Evolutionary conservation across 2,329 filamentous ascomycete genomes (phyloP).

Genomic region (Gyromitra esculenta): DNA sequence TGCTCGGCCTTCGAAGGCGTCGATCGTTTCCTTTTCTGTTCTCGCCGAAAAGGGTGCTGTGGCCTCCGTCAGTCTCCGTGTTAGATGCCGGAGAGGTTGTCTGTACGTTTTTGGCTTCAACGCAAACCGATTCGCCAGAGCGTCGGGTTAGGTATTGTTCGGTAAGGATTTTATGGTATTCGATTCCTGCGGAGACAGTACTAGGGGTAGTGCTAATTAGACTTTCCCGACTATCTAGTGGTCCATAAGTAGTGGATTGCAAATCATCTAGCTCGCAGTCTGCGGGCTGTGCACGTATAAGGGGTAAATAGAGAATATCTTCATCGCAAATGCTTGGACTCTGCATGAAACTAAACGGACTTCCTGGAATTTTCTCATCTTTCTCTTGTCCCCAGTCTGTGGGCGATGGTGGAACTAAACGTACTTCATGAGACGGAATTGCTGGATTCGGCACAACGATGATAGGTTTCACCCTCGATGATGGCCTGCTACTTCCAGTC

Average conservation of each 20-base stretch:
- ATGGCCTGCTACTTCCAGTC: slow-evolving; percentile 13
- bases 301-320: slow-evolving; percentile 22
- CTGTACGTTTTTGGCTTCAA: background rate
- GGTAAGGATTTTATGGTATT: slow-evolving; percentile 17
- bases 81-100: background rate
- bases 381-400: background rate
- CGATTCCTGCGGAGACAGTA: slow-evolving; percentile 14
- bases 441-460: slow-evolving; percentile 24
- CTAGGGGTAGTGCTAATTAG: slow-evolving; percentile 10
- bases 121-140: background rate
- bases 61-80: background rate
- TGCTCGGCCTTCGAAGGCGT: slow-evolving; percentile 4
- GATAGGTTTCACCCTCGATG: slow-evolving; percentile 31
- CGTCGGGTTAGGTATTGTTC: slow-evolving; percentile 14
- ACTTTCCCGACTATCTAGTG: slow-evolving; percentile 10
- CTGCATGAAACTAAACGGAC: slow-evolving; percentile 47
- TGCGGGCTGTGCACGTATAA: background rate
- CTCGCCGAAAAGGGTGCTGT: slow-evolving; percentile 5
- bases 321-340: slow-evolving; percentile 36
- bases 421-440: slow-evolving; percentile 32
- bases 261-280: slow-evolving; percentile 4
- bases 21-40: slow-evolving; percentile 15
- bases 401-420: slow-evolving; percentile 44
- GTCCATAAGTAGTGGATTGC: background rate
- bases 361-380: slow-evolving; percentile 24